Evolutionary conservation across 1,284 basidiomycete genomes (phyloP).

Genomic region (Retiboletus flavoniger): DNA sequence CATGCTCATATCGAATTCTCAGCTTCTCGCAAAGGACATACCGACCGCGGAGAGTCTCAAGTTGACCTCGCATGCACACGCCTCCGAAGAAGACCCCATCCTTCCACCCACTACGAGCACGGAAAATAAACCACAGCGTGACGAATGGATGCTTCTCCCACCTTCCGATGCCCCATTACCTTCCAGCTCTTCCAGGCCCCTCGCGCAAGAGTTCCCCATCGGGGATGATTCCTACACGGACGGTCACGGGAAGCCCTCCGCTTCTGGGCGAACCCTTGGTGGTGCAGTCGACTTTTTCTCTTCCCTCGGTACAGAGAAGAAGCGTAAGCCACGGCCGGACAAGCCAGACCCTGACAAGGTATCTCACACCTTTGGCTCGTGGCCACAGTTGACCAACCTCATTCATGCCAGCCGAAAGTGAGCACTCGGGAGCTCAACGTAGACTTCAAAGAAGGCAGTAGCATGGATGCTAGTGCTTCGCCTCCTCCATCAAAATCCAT

Average conservation of each 20-base stretch:
- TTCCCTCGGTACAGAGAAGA: constrained; percentile 72
- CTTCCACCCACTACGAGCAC: constrained; percentile 46
- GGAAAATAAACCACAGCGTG: constrained; percentile 61
- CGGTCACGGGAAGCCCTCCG: constrained; percentile 63
- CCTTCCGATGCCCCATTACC: constrained; percentile 29
- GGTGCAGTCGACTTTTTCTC: constrained; percentile 84
- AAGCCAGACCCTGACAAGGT: constrained; percentile 75
- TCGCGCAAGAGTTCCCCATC: constrained; percentile 27
- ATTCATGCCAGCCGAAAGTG: constrained; percentile 48
- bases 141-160: constrained; percentile 88
- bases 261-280: constrained; percentile 45
- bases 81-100: constrained; percentile 42
- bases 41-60: constrained; percentile 77
- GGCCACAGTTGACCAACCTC: neutral
- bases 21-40: constrained; percentile 70
- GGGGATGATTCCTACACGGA: constrained; percentile 62
- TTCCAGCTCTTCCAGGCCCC: constrained; percentile 26
- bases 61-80: constrained; percentile 57
- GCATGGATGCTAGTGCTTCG: constrained; percentile 56
- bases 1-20: constrained; percentile 6
- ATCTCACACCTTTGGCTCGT: constrained; percentile 11
- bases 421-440: constrained; percentile 81
- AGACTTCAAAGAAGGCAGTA: constrained; percentile 58
- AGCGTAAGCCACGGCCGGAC: constrained; percentile 63
- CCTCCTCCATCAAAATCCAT: constrained; percentile 47